phyloP scores from a whole-genome alignment of 352 stramenopile species.

The Achlya hypogyna region DNA sequence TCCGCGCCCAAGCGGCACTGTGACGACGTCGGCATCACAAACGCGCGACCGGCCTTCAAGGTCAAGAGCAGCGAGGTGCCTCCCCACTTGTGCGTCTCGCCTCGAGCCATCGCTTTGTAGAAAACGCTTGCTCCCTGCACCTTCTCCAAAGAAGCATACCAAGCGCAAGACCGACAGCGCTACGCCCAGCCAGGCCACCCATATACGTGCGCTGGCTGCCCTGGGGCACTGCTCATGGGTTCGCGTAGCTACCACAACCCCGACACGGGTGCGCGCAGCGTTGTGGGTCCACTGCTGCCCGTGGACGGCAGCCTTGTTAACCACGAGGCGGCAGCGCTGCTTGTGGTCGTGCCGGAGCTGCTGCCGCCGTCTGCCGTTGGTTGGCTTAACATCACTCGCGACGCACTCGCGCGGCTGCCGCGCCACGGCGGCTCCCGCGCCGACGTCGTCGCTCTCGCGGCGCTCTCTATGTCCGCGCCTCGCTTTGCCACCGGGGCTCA shows the following conservation, averaged over 20 bases:
- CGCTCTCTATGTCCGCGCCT: slow-evolving; percentile 15
- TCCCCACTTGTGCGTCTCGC: no score
- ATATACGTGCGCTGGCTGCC: slow-evolving; percentile 8
- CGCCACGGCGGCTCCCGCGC: slow-evolving; percentile 1
- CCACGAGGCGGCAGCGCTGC: not conserved
- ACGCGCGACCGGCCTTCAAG: no score
- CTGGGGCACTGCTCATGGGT: not conserved
- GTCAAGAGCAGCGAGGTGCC: no score
- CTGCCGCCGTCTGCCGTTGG: not conserved
- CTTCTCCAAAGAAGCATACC: not conserved
- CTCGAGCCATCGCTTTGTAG: no score
- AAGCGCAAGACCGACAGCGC: slow-evolving; percentile 10
- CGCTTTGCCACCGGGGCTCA: not conserved
- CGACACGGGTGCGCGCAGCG: not conserved
- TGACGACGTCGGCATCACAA: no score
- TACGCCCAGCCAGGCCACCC: not conserved
- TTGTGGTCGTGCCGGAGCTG: not conserved
- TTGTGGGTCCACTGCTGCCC: slow-evolving; percentile 12
- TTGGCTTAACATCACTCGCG: slow-evolving; percentile 1
- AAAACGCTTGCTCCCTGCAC: not conserved
- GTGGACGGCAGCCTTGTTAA: not conserved
- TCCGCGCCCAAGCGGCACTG: no score
- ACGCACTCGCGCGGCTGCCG: slow-evolving; percentile 10
- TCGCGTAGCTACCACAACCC: slow-evolving; percentile 4
- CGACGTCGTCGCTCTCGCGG: slow-evolving; percentile 8